phyloP scores from a whole-genome alignment of 805 yeast genomes.

The Sungouiozyma ichnusensis region DNA sequence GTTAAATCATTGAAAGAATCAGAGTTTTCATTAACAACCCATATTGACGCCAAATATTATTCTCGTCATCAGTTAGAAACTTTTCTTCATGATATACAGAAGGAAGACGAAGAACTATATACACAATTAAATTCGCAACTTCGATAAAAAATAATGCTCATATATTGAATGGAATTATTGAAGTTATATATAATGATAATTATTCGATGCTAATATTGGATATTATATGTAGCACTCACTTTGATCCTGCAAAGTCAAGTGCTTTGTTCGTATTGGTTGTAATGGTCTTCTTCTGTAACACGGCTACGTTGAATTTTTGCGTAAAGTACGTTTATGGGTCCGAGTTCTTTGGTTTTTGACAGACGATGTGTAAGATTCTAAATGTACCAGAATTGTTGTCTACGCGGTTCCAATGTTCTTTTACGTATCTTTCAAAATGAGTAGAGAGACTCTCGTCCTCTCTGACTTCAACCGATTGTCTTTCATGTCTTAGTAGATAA shows the following conservation, averaged over 20 bases:
- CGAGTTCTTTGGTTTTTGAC: conserved; percentile 18
- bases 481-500: conserved; percentile 10
- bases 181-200: neutral
- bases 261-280: too few relatives aligned
- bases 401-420: conserved; percentile 21
- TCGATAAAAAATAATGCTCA: conserved; percentile 7
- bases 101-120: conserved; percentile 35
- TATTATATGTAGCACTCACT: neutral
- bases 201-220: neutral
- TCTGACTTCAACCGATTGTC: conserved; percentile 8
- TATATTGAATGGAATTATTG: neutral
- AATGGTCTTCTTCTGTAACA: too few relatives aligned
- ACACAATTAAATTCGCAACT: conserved; percentile 27
- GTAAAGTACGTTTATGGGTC: too few relatives aligned
- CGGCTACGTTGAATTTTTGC: too few relatives aligned
- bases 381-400: conserved; percentile 22
- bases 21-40: conserved; percentile 23
- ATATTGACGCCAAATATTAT: conserved; percentile 35
- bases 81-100: conserved; percentile 32
- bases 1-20: conserved; percentile 31
- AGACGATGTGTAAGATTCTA: conserved; percentile 18
- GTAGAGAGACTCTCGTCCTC: conserved; percentile 14
- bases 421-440: conserved; percentile 17
- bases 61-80: conserved; percentile 34
- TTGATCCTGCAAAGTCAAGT: neutral